Evolutionary conservation across 805 yeast species (phyloP).

Genomic region (Wickerhamomyces bovis): DNA sequence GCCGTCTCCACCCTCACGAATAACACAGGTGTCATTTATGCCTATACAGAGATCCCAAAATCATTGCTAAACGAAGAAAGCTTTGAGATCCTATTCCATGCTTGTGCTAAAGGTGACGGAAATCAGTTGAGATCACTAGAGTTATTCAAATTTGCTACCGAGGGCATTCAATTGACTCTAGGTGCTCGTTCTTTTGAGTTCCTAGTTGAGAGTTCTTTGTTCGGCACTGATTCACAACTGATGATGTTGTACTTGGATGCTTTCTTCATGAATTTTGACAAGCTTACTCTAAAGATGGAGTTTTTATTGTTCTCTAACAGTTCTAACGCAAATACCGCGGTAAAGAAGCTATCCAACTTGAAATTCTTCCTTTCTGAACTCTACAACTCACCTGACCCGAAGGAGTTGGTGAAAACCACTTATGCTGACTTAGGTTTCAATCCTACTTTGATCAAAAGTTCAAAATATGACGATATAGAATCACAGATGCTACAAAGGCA

Average conservation of each 20-base stretch:
- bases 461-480: neutral
- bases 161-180: neutral
- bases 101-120: conserved; percentile 14
- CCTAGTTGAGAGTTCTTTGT: conserved; percentile 1
- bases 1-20: conserved; percentile 11
- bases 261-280: neutral
- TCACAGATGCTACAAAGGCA: conserved; percentile 1
- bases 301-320: neutral
- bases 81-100: conserved; percentile 11
- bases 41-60: conserved; percentile 8
- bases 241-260: neutral
- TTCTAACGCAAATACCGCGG: neutral
- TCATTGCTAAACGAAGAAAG: conserved; percentile 1
- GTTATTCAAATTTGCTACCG: conserved; percentile 7
- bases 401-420: neutral
- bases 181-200: neutral
- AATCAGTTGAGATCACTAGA: conserved; percentile 8
- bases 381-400: neutral
- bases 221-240: neutral
- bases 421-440: neutral
- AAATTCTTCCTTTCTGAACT: neutral
- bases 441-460: conserved; percentile 2
- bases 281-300: neutral
- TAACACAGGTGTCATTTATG: conserved; percentile 15
- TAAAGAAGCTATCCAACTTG: neutral